Base-by-base conservation (phyloP, 805 yeast genomes). In the Teunomyces funiuensis region DNA sequence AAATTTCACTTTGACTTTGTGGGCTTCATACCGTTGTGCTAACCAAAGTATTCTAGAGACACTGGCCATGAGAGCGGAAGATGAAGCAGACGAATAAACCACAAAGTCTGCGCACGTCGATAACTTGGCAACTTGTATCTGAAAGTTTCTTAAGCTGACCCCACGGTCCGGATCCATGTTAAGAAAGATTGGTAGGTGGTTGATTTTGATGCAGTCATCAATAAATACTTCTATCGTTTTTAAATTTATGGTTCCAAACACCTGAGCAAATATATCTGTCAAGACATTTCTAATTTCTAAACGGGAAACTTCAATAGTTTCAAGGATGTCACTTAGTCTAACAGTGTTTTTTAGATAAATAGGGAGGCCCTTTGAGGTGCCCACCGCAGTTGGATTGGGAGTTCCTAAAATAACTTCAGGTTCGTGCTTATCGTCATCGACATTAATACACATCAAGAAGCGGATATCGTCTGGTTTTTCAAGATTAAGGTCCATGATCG, bases 111-210 rank as follows among this genome's bases (percentile, higher is more conserved):
- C 74, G 7, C 88, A 70, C 19, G 79, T 70, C 25, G 93, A 85
- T 45, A 83, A 67, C 56, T 88, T 89, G n/a, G 88, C 76, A 14
- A 82, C 85, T 63, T 91, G 98, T 42, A 85, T 79, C 55, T 86
- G 88, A 61, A 89, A 90, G 56, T 90, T 87, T 47, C 97, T 74
- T 41, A 89, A 72, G 3, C 88, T 79, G 5, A 87, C 81, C 3
- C 95, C 93, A 31, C 75, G 69, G 42, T 72, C 78, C 11, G 89
- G 91, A 50, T 85, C 90, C 52, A 82, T 57, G 43, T 76, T 70
- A 38, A 74, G 63, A 51, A 86, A 83, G 6, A 68, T 46, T 1
- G 87, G 87, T 36, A 77, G 48, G 25, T 71, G 58, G 34, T 64
- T 71, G 33, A 73, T 63, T 41, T 39, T 62, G 43, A 63, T 57